These are phyloP conservation scores for Elaeagnus macrophylla DNA, from an alignment of 306 rosid genomes.

Conservation along the genomic window DNA sequence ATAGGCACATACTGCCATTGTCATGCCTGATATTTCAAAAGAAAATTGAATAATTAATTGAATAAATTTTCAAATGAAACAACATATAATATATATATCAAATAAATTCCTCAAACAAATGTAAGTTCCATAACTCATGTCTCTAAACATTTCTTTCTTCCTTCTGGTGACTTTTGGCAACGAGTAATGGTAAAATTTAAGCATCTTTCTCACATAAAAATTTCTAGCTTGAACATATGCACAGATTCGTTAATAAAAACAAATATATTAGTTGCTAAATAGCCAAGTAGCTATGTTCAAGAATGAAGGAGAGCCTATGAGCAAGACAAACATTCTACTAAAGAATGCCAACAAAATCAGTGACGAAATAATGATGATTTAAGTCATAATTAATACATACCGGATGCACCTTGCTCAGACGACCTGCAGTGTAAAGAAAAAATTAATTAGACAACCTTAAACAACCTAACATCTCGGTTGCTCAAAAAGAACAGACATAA, in stretches of 20 bases:
- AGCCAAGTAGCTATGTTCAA: too few relatives aligned
- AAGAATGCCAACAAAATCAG: too few relatives aligned
- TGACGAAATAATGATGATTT: constrained; percentile 1
- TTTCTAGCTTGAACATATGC: constrained; percentile 1
- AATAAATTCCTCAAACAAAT: background rate
- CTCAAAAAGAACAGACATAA: background rate
- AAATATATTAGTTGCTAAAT: too few relatives aligned
- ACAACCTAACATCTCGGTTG: background rate
- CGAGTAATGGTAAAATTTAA: background rate
- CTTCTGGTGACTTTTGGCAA: background rate
- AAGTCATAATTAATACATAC: constrained; percentile 39
- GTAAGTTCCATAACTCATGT: background rate
- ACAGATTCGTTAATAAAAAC: background rate
- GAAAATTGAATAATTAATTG: constrained; percentile 14
- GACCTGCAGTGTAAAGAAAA: constrained; percentile 38
- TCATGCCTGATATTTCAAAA: constrained; percentile 48
- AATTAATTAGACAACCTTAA: constrained; percentile 17
- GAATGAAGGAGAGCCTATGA: too few relatives aligned
- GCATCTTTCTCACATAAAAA: background rate
- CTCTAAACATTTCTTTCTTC: too few relatives aligned
- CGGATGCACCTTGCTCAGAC: constrained; percentile 70
- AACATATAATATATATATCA: background rate
- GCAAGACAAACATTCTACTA: too few relatives aligned
- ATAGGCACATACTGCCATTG: constrained; percentile 57
- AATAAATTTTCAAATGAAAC: constrained; percentile 5